A percentile compares a stretch with the other conserved stretches of the same genome.
Evolutionary conservation across 495 filamentous ascomycete genomes (phyloP).

Genomic region (Xylaria flabelliformis): DNA sequence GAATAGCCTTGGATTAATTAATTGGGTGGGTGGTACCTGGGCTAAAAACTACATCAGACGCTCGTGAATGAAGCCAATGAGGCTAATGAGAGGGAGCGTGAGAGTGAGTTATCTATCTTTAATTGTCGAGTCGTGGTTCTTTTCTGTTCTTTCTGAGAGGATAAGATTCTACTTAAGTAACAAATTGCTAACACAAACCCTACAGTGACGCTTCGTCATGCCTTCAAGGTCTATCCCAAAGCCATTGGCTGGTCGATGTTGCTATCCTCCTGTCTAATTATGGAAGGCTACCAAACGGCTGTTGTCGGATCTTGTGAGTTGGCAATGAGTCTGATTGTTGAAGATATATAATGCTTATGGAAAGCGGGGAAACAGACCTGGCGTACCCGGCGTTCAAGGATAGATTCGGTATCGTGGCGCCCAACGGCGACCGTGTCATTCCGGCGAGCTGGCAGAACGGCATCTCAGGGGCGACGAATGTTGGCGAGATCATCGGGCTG

Average conservation of each 20-base stretch:
- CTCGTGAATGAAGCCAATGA: slow-evolving; percentile 44
- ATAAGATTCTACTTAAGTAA: neutral
- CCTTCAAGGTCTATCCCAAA: slow-evolving; percentile 51
- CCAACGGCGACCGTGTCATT: slow-evolving; percentile 42
- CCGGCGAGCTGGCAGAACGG: slow-evolving; percentile 47
- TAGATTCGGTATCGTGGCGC: slow-evolving; percentile 35
- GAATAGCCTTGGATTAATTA: neutral
- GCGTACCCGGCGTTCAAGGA: slow-evolving; percentile 40
- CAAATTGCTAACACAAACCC: slow-evolving; percentile 7
- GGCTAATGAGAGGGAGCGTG: slow-evolving; percentile 42
- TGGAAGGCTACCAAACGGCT: slow-evolving; percentile 60
- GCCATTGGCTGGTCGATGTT: slow-evolving; percentile 56
- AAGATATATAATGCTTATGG: neutral
- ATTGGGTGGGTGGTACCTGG: neutral
- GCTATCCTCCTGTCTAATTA: slow-evolving; percentile 57
- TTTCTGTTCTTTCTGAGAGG: neutral
- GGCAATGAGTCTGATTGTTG: neutral
- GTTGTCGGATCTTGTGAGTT: slow-evolving; percentile 42
- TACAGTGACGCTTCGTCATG: slow-evolving; percentile 44
- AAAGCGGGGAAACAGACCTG: slow-evolving; percentile 27
- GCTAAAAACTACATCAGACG: slow-evolving; percentile 25
- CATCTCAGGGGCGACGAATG: slow-evolving; percentile 47
- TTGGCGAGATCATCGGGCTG: slow-evolving; percentile 50
- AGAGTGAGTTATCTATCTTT: slow-evolving; percentile 23
- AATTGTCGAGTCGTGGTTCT: neutral